Percentiles rank a stretch among this genome's conserved stretches.
These are phyloP conservation scores for Artomyces pyxidatus DNA, from an alignment of 768 basidiomycete genomes.

Conservation along the genomic window DNA sequence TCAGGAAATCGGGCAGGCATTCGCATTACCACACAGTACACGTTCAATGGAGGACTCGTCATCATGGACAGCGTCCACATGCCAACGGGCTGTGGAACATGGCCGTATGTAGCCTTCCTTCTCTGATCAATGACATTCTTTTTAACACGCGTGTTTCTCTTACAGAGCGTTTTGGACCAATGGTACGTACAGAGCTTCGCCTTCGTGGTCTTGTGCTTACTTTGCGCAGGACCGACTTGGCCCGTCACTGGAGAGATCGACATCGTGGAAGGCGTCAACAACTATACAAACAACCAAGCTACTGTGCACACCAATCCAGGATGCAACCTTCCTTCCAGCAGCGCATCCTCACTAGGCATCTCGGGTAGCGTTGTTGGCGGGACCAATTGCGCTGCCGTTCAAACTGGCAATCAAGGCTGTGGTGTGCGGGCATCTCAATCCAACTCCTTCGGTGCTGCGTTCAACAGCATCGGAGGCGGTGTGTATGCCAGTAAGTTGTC, in stretches of 20 bases:
- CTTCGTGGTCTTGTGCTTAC: background rate
- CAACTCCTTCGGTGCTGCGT: constrained; percentile 75
- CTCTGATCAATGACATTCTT: background rate
- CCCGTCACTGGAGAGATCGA: constrained; percentile 71
- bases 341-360: constrained; percentile 40
- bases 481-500: constrained; percentile 81
- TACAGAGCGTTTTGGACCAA: constrained; percentile 28
- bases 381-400: constrained; percentile 61
- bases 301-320: constrained; percentile 74
- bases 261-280: constrained; percentile 76
- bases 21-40: constrained; percentile 59
- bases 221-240: constrained; percentile 43
- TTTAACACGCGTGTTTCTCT: background rate
- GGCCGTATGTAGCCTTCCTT: constrained; percentile 47
- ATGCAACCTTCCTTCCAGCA: constrained; percentile 50
- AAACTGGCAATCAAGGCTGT: constrained; percentile 76
- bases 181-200: constrained; percentile 20
- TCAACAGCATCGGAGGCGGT: constrained; percentile 81
- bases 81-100: constrained; percentile 84
- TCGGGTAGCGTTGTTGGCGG: constrained; percentile 60
- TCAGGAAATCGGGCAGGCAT: constrained; percentile 64
- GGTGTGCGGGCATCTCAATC: constrained; percentile 55
- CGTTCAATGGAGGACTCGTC: constrained; percentile 60
- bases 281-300: constrained; percentile 75
- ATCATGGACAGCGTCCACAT: constrained; percentile 83